Evolutionary conservation across 1,284 basidiomycete genomes (phyloP).

Genomic region (Nidula niveotomentosa): DNA sequence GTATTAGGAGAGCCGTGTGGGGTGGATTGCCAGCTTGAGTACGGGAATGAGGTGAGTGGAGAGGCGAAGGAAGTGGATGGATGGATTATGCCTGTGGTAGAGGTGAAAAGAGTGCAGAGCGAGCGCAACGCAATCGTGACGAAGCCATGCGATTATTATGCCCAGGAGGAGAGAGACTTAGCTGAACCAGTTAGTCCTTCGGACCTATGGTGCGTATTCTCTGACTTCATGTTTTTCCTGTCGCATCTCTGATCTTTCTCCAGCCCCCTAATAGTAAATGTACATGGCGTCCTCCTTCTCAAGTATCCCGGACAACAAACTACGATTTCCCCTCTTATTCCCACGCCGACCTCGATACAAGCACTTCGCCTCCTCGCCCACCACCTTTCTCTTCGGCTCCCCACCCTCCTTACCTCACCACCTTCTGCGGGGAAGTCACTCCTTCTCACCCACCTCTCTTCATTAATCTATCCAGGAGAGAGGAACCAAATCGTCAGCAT

Average conservation of each 20-base stretch:
- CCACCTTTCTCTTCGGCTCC: slow-evolving; percentile 68
- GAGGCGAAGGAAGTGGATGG: slow-evolving; percentile 55
- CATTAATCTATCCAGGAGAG: slow-evolving; percentile 55
- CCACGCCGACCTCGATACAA: slow-evolving; percentile 61
- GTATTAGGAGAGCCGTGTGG: slow-evolving; percentile 57
- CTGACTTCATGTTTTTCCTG: slow-evolving; percentile 10
- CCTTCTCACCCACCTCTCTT: slow-evolving; percentile 77
- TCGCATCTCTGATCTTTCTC: slow-evolving; percentile 15
- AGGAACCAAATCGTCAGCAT: slow-evolving; percentile 75
- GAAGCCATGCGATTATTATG: slow-evolving; percentile 46
- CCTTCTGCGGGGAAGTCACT: slow-evolving; percentile 92
- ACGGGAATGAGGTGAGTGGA: slow-evolving; percentile 44
- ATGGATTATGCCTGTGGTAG: slow-evolving; percentile 76
- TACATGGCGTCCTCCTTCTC: slow-evolving; percentile 65
- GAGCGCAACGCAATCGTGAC: slow-evolving; percentile 47
- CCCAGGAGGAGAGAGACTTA: slow-evolving; percentile 29
- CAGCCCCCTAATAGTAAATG: slow-evolving; percentile 55
- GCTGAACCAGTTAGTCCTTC: slow-evolving; percentile 34
- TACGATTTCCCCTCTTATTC: slow-evolving; percentile 56
- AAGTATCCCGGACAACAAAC: slow-evolving; percentile 13
- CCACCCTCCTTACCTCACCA: slow-evolving; percentile 84
- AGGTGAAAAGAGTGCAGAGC: slow-evolving; percentile 60
- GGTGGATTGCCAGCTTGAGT: slow-evolving; percentile 58
- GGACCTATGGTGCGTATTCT: slow-evolving; percentile 52
- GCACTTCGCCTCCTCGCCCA: slow-evolving; percentile 68